Conservation (phyloP, 345 rosid genomes). For the Brassica juncea region DNA sequence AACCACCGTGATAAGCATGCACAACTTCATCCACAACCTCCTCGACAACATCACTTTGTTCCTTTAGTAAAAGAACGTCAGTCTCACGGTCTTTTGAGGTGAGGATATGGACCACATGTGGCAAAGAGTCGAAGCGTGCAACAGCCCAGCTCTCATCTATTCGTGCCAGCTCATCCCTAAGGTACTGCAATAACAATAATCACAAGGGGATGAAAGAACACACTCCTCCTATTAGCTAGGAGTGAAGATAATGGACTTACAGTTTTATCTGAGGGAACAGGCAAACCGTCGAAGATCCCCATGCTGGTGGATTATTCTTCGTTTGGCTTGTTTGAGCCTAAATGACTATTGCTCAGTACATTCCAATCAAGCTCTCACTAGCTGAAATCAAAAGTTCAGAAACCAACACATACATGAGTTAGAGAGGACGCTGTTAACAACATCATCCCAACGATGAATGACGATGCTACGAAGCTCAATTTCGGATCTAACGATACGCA, state of each 20-base stretch:
- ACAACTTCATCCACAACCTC: conserved; percentile 99
- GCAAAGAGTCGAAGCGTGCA: conserved; percentile 95
- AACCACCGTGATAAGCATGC: conserved; percentile 94
- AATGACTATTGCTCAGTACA: conserved; percentile 33
- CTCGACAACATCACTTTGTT: conserved; percentile 92
- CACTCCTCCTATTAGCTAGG: background rate
- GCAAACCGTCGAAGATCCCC: conserved; percentile 90
- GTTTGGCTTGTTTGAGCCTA: conserved; percentile 29
- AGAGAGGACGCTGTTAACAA: conserved; percentile 1
- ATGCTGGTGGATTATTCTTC: conserved; percentile 46
- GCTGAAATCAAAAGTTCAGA: conserved; percentile 23
- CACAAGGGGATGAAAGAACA: conserved; percentile 6
- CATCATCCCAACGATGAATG: background rate
- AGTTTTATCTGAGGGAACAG: conserved; percentile 79
- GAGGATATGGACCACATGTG: conserved; percentile 92
- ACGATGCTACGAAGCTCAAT: conserved; percentile 7
- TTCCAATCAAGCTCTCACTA: conserved; percentile 26
- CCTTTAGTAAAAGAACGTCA: conserved; percentile 73
- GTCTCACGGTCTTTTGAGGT: conserved; percentile 94
- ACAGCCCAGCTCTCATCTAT: conserved; percentile 92
- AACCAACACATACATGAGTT: conserved; percentile 14
- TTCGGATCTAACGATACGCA: too few species aligned
- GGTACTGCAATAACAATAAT: conserved; percentile 57
- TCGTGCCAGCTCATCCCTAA: conserved; percentile 76
- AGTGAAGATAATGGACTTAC: conserved; percentile 46